Evolutionary conservation across 169 alveolate genomes (phyloP).

Genomic region (Cryptosporidium ryanae): DNA sequence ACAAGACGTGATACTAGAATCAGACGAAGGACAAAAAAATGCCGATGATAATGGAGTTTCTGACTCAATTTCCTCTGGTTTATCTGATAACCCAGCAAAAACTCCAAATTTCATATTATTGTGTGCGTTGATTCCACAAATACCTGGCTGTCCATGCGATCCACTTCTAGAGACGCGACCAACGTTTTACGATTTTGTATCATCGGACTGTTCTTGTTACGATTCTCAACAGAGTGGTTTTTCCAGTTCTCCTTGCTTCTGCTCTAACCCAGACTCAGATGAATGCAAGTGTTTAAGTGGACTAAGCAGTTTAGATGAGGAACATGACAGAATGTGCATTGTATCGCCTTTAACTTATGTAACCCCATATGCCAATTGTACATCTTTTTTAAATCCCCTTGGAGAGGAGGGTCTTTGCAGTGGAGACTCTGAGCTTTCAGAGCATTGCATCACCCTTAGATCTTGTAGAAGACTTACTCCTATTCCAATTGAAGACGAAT

Average conservation of each 20-base stretch:
- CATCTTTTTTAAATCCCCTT: constrained; percentile 63
- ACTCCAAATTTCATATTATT: constrained; percentile 64
- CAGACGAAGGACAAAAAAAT: constrained; percentile 60
- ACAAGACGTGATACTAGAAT: constrained; percentile 64
- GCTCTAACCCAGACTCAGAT: constrained; percentile 57
- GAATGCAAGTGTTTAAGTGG: constrained; percentile 72
- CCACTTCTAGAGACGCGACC: constrained; percentile 65
- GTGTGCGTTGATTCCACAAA: constrained; percentile 74
- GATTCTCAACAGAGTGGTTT: constrained; percentile 74
- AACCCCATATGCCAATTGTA: constrained; percentile 70
- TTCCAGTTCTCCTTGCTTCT: constrained; percentile 62
- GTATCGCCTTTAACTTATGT: constrained; percentile 67
- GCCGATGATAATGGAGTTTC: constrained; percentile 63
- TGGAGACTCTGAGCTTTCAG: constrained; percentile 54
- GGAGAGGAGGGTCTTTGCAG: constrained; percentile 57
- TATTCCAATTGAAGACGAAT: constrained; percentile 41
- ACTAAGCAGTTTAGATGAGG: constrained; percentile 67
- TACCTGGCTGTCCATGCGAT: constrained; percentile 74
- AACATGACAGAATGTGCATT: constrained; percentile 74
- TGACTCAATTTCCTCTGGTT: not conserved
- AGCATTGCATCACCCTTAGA: constrained; percentile 44
- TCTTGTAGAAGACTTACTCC: constrained; percentile 73
- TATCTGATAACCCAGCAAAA: constrained; percentile 21
- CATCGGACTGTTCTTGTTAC: constrained; percentile 70
- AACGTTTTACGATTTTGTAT: constrained; percentile 51